Base-by-base conservation (phyloP, 2,329 filamentous ascomycete genomes). In the Neonectria coccinea region DNA sequence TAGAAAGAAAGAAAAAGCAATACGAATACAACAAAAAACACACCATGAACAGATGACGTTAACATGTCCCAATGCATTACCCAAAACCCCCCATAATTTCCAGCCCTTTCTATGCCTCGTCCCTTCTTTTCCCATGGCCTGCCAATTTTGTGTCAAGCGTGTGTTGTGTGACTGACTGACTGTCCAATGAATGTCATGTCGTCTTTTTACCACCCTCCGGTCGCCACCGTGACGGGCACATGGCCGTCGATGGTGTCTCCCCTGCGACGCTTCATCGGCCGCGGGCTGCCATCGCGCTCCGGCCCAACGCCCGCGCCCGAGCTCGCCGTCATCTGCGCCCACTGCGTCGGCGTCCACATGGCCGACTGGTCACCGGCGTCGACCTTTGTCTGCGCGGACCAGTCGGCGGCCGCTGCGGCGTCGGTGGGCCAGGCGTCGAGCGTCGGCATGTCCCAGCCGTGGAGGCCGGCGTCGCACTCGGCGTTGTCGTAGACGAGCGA, bases 371-470 rank as follows among this genome's bases (percentile, higher is more conserved):
- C 73, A 29, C 70, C 63, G 12, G 70, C 20, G 27, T 79, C 78
- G 44, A 77, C 68, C 73, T 79, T 59, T 25, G 62, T 59, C 18
- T 75, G 68, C 22, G 75, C 50, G n/a, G 67, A 67, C 79, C 78
- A 80, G 54, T 79, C 78, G 42, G 76, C 36, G n/a, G 71, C 69
- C 10, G 73, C 70, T n/a, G 67, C 69, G 11, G 76, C 63, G 7
- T 68, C 59, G 10, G 71, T 67, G 14, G 75, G 66, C 79, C 79
- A 80, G 29, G 69, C 59, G 60, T 80, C 79, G 56, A 81, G 69
- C 3, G 75, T 70, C 33, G 76, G 68, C 71, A 80, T 78, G 64
- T 80, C 79, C 79, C 79, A 81, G 53, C 75, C 74, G 56, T 78
- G 76, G 2, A 81, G 74, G 48, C 70, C 68, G 10, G 73, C 56